phyloP scores from a whole-genome alignment of 805 yeast genomes.

The Candida rishiriensis region DNA sequence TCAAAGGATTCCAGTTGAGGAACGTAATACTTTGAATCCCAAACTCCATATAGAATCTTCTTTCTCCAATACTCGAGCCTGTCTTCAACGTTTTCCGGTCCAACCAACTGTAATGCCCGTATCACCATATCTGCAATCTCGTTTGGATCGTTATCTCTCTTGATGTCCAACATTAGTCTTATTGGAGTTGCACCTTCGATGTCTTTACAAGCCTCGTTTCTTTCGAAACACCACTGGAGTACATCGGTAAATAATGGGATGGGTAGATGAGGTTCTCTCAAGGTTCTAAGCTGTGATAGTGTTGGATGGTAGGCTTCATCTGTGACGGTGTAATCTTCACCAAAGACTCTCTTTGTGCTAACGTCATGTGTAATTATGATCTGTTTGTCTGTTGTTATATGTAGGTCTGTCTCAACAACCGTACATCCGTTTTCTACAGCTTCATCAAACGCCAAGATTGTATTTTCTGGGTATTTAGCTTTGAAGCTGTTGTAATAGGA shows the following conservation, averaged over 20 bases:
- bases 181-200: constrained; percentile 11
- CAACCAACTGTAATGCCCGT: constrained; percentile 15
- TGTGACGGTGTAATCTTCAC: constrained; percentile 24
- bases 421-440: constrained; percentile 31
- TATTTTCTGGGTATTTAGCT: constrained; percentile 31
- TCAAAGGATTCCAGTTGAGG: constrained; percentile 24
- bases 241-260: constrained; percentile 30
- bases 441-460: constrained; percentile 31
- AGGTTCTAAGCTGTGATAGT: constrained; percentile 26
- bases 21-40: constrained; percentile 29
- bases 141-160: constrained; percentile 28
- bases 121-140: constrained; percentile 24
- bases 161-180: constrained; percentile 39
- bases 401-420: constrained; percentile 35
- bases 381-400: constrained; percentile 29
- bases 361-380: constrained; percentile 34
- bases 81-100: too few species aligned
- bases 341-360: constrained; percentile 29
- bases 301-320: constrained; percentile 24
- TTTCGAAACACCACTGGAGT: constrained; percentile 36
- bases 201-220: constrained; percentile 33
- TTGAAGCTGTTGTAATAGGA: too few species aligned
- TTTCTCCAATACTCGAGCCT: constrained; percentile 30
- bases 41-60: constrained; percentile 34
- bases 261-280: constrained; percentile 29